Evolutionary conservation across 306 rosid genomes (phyloP).

Genomic region (Cucurbita moschata): DNA sequence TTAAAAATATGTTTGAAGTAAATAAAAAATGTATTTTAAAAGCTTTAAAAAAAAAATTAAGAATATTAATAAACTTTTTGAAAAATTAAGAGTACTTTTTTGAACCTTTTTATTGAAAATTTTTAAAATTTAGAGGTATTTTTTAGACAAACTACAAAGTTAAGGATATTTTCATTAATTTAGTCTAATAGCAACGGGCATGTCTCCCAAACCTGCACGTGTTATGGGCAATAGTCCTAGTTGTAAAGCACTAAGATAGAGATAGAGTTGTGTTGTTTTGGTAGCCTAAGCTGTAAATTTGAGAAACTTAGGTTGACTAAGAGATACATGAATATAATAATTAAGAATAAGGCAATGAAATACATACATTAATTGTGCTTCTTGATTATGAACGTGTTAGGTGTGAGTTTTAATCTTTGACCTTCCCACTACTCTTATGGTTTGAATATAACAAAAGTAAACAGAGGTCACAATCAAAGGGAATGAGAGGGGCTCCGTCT

Average conservation of each 20-base stretch:
- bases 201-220: not conserved
- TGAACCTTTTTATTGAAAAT: too few relatives aligned
- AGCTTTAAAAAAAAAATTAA: too few relatives aligned
- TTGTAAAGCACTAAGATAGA: not conserved
- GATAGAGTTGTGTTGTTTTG: not conserved
- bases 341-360: not conserved
- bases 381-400: not conserved
- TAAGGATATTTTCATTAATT: too few relatives aligned
- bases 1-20: too few relatives aligned
- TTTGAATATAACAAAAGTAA: not conserved
- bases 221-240: not conserved
- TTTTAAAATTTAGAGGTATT: too few relatives aligned
- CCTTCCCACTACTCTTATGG: not conserved
- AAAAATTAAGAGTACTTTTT: too few relatives aligned
- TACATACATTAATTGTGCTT: not conserved
- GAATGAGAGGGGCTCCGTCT: not conserved
- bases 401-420: not conserved
- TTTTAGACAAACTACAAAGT: too few relatives aligned
- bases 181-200: not conserved
- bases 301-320: too few relatives aligned
- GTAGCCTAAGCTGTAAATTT: too few relatives aligned
- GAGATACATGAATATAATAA: too few relatives aligned
- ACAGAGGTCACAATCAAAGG: not conserved
- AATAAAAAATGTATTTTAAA: too few relatives aligned
- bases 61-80: too few relatives aligned